Base-by-base conservation (phyloP, 768 basidiomycete genomes). In the Clavaria fumosa region DNA sequence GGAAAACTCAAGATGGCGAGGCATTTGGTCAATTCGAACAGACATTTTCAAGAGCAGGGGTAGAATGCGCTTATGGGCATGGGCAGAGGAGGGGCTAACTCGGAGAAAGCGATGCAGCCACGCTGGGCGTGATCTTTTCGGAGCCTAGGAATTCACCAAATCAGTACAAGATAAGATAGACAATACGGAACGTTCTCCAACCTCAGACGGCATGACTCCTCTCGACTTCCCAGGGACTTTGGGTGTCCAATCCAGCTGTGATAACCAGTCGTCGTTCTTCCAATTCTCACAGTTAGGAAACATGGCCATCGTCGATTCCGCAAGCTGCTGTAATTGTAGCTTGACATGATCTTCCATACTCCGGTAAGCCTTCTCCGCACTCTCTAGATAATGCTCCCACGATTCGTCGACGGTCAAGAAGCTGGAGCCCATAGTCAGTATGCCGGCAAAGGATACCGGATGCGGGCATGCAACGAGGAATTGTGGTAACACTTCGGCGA, bases 161-260 rank as follows among this genome's bases (percentile, higher is more conserved):
- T 42, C 35, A 18, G 12, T 5, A 30, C 21, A 2, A n/a, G 34
- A 27, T 28, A 27, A 6, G 24, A 12, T 10, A 4, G 14, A 41
- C 14, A 19, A 27, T 23, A 36, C 39, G 17, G 19, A 9, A 44
- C 27, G 10, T 44, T 52, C 31, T 39, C 44, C 52, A 17, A 37
- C 20, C n/a, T 57, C 55, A 2, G 52, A 42, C 11, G 58, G 47
- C 7, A 55, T 39, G 5, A 82, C 51, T 0, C 81, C 81, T 50
- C 83, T 63, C 6, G 78, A 75, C 53, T 75, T 74, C 24, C 71
- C 68, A 0, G 73, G 75, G 4, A 68, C 63, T 55, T 97, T 96
- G 1, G 85, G 85, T 1, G 84, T 78, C 95, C 95, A 97, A 53
- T 99, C 91, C 40, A 97, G 63, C 54, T 99, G 95, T 34, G 64